phyloP scores from a whole-genome alignment of 2,329 filamentous ascomycete genomes.

The Claviceps pazoutovae region DNA sequence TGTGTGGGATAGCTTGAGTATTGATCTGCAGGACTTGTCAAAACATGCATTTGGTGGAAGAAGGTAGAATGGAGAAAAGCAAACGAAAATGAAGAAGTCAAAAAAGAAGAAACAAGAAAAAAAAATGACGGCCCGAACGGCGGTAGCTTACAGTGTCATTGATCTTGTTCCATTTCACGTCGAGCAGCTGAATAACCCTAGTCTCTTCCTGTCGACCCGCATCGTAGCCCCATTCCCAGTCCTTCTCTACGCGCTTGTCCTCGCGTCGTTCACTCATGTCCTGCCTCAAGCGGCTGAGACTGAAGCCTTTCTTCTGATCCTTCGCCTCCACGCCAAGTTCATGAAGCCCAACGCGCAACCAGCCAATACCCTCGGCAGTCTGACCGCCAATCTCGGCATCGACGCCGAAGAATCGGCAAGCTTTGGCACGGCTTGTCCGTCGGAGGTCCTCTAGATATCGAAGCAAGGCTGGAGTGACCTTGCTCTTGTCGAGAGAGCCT shows the following conservation, averaged over 20 bases:
- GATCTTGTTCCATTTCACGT: conserved; percentile 79
- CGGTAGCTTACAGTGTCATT: conserved; percentile 65
- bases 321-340: conserved; percentile 53
- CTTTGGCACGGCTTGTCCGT: conserved; percentile 64
- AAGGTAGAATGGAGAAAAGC: not conserved
- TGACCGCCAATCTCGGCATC: conserved; percentile 74
- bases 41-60: not conserved
- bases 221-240: conserved; percentile 62
- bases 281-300: conserved; percentile 53
- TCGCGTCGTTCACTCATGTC: conserved; percentile 66
- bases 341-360: conserved; percentile 64
- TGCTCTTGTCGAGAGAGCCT: conserved; percentile 20
- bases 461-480: conserved; percentile 50
- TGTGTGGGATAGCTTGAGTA: conserved; percentile 60
- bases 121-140: not conserved
- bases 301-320: conserved; percentile 37
- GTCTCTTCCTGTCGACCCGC: conserved; percentile 75
- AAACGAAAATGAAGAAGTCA: not conserved
- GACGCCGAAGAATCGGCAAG: conserved; percentile 80
- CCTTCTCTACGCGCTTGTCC: conserved; percentile 65
- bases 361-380: conserved; percentile 74
- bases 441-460: conserved; percentile 65
- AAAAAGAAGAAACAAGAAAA: not conserved
- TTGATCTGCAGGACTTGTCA: conserved; percentile 47
- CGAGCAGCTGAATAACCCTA: conserved; percentile 72